Evolutionary conservation across 495 filamentous ascomycete species (phyloP).

Genomic region (Pyrenula aspistea): DNA sequence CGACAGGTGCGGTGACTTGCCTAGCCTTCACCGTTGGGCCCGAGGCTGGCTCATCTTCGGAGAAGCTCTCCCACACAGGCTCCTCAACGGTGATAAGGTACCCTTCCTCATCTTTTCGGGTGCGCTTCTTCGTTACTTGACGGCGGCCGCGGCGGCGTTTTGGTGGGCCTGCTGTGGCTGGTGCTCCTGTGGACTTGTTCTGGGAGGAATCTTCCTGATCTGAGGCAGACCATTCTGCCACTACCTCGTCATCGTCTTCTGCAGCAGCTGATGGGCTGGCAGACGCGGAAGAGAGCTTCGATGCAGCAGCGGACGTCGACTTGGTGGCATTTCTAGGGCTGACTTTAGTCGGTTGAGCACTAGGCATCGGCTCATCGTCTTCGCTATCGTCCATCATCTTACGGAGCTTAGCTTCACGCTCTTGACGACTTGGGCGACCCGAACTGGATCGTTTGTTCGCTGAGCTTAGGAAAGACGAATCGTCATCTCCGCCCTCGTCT

Average conservation of each 20-base stretch:
- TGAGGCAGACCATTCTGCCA: slow-evolving; percentile 24
- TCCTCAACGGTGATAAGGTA: slow-evolving; percentile 91
- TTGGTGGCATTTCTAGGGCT: slow-evolving; percentile 19
- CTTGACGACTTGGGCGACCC: slow-evolving; percentile 47
- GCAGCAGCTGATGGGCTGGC: slow-evolving; percentile 11
- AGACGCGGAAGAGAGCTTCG: neutral
- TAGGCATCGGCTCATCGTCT: slow-evolving; percentile 32
- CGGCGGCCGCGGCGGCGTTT: slow-evolving; percentile 60
- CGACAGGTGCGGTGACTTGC: slow-evolving; percentile 24
- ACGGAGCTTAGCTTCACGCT: slow-evolving; percentile 59
- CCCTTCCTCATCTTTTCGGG: slow-evolving; percentile 81
- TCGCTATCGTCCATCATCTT: slow-evolving; percentile 79
- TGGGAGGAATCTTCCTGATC: slow-evolving; percentile 32
- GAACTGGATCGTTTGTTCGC: slow-evolving; percentile 21
- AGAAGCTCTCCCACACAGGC: slow-evolving; percentile 87
- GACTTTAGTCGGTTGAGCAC: slow-evolving; percentile 1
- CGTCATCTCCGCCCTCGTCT: slow-evolving; percentile 54
- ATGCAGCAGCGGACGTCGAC: slow-evolving; percentile 30
- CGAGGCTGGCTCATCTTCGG: slow-evolving; percentile 71
- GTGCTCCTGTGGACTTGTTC: slow-evolving; percentile 33
- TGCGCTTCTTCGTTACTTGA: slow-evolving; percentile 81
- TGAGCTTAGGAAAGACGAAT: slow-evolving; percentile 43
- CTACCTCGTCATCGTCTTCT: slow-evolving; percentile 14
- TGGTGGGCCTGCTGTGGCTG: slow-evolving; percentile 19
- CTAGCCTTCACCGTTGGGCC: slow-evolving; percentile 48